These are phyloP conservation scores for Hymenoscyphus occultus DNA, from an alignment of 2,329 filamentous ascomycete species.

Conservation along the genomic window DNA sequence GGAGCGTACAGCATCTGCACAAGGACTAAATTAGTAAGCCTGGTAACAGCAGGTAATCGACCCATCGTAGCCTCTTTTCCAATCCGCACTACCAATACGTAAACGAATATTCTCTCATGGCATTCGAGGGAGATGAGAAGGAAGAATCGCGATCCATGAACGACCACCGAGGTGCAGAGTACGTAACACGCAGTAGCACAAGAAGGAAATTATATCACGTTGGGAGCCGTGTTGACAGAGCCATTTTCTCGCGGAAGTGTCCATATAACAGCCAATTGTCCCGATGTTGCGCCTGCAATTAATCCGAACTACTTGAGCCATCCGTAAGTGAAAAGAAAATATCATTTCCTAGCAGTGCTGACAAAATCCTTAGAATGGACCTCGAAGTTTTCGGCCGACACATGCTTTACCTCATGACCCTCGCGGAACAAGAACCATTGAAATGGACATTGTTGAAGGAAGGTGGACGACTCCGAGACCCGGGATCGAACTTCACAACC, in stretches of 20 bases:
- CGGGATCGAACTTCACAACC: neutral
- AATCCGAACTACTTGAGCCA: slow-evolving; percentile 4
- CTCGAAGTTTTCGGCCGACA: slow-evolving; percentile 3
- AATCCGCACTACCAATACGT: too few species aligned
- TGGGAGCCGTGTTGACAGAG: neutral
- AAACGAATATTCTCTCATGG: too few species aligned
- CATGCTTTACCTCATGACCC: neutral
- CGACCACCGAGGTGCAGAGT: too few species aligned
- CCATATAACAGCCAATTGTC: slow-evolving; percentile 3
- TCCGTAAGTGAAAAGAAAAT: neutral
- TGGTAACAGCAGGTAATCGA: too few species aligned
- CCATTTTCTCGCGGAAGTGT: slow-evolving; percentile 13
- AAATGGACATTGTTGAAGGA: neutral
- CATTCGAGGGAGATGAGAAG: too few species aligned
- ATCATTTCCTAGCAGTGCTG: too few species aligned
- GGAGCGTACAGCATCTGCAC: too few species aligned
- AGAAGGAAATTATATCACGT: neutral
- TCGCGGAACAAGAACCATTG: neutral
- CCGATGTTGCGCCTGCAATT: neutral
- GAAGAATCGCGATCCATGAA: too few species aligned
- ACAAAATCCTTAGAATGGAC: neutral
- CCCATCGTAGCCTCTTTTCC: too few species aligned
- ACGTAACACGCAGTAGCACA: too few species aligned
- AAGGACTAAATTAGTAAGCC: too few species aligned
- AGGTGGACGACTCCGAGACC: neutral